phyloP scores from a whole-genome alignment of 1,139 yeast genomes.

The Diutina rugosa region DNA sequence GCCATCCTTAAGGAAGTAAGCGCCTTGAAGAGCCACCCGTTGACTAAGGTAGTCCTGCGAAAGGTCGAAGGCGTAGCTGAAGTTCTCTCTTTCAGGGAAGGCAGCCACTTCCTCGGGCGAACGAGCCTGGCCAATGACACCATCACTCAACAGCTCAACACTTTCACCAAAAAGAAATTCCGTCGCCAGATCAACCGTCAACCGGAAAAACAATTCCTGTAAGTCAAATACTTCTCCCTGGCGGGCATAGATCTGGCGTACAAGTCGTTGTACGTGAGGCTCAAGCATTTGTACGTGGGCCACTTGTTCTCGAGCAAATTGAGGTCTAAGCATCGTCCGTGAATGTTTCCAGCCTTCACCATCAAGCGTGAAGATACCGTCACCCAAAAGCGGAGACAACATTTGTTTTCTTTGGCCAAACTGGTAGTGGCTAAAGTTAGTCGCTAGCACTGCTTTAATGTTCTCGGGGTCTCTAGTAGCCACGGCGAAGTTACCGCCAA shows the following conservation, averaged over 20 bases:
- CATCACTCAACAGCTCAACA: background rate
- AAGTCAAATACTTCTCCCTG: background rate
- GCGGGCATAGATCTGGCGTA: background rate
- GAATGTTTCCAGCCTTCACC: conserved; percentile 1
- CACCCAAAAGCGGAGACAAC: conserved; percentile 35
- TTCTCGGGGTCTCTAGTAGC: conserved; percentile 20
- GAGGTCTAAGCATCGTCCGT: conserved; percentile 1
- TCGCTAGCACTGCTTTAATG: conserved; percentile 15
- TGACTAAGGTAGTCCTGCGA: conserved; percentile 6
- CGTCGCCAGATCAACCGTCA: background rate
- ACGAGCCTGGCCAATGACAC: background rate
- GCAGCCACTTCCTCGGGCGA: background rate
- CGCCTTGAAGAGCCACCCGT: conserved; percentile 5
- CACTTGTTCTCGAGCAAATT: conserved; percentile 2
- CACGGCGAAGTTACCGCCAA: background rate
- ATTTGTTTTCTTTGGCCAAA: conserved; percentile 34
- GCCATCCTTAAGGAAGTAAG: conserved; percentile 5
- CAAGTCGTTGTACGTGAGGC: background rate
- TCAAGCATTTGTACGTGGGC: background rate
- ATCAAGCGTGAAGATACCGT: conserved; percentile 37
- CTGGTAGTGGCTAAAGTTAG: conserved; percentile 19
- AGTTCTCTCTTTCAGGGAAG: conserved; percentile 2
- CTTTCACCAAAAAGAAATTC: conserved; percentile 2
- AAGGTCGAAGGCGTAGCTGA: conserved; percentile 6
- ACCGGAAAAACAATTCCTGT: conserved; percentile 2